Evolutionary conservation across 1,284 basidiomycete species (phyloP), one percentile per base, ranked within the genome.

Genomic region (Somion occarium): DNA sequence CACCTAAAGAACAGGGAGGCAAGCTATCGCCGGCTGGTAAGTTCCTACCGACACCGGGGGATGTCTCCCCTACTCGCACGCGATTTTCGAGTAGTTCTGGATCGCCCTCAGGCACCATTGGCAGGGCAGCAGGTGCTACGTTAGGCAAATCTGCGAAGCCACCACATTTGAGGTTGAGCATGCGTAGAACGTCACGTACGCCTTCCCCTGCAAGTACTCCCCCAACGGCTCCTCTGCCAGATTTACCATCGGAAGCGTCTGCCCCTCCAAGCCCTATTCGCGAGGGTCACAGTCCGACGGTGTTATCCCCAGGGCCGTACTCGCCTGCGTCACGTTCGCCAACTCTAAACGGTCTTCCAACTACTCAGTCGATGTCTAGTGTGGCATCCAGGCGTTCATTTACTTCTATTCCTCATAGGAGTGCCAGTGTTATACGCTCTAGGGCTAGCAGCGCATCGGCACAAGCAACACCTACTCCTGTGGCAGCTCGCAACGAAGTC

Each of bases 181-280:
- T 38, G 20, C 34, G 47, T 5, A 37, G 49, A 26, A n/a, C 13
- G n/a, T 51, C 49, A 3, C 15, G 49, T 4, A 38, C 44, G 22
- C 49, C 49, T 20, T 46, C 44, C 12, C 49, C 49, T n/a, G 49
- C 49, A 46, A 37, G 49, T 3, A 46, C 49, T 2, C 49, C 49
- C 3, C 49, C 49, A 4, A 51, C 44, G 11, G 43, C 38, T 5
- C 49, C 49, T 20, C 24, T 51, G 3, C 49, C 49, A 18, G 26
- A 27, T 22, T 30, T 51, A 24, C 49, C 49, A 9, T 22, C 44
- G 3, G 49, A 51, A 23, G 42, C 39, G 3, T 7, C 3, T 3
- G 39, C 20, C 3, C 11, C 3, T 9, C 22, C 46, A 22, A 39
- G 42, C 15, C 42, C 42, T 4, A 5, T 13, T 19, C 18, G 42